These are phyloP conservation scores for Neoarthrinium moseri DNA, from an alignment of 2,329 filamentous ascomycete species.

Conservation along the genomic window DNA sequence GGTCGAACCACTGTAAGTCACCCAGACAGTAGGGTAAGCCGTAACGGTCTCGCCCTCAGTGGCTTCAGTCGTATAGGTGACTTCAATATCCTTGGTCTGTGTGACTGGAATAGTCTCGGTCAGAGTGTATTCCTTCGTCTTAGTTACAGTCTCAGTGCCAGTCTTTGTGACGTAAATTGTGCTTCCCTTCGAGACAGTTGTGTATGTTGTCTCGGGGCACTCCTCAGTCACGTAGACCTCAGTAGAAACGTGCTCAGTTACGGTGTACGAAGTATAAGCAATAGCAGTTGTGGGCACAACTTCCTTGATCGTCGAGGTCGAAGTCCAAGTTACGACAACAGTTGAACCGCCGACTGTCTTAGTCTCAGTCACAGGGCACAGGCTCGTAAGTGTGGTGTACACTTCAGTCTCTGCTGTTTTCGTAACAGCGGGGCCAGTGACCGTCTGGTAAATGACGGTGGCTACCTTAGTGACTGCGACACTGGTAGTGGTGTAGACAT, in stretches of 20 bases:
- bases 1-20: conserved; percentile 29
- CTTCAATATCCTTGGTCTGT: conserved; percentile 34
- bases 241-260: conserved; percentile 27
- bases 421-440: conserved; percentile 33
- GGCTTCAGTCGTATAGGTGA: conserved; percentile 38
- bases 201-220: conserved; percentile 37
- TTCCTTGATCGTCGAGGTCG: conserved; percentile 33
- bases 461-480: conserved; percentile 30
- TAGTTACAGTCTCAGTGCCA: conserved; percentile 37
- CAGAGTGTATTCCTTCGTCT: conserved; percentile 33
- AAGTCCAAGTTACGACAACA: conserved; percentile 38
- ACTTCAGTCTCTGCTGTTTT: conserved; percentile 33
- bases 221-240: conserved; percentile 35
- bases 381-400: conserved; percentile 41
- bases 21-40: conserved; percentile 28
- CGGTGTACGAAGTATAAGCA: conserved; percentile 29
- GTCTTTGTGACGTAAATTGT: conserved; percentile 43
- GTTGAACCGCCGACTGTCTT: conserved; percentile 40
- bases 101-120: conserved; percentile 41
- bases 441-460: conserved; percentile 32
- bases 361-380: conserved; percentile 44
- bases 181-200: conserved; percentile 39
- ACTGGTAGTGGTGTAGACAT: conserved; percentile 43
- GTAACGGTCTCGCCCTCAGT: conserved; percentile 31
- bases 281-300: conserved; percentile 28